Base-by-base conservation (phyloP, 163 green algal genomes). In the Chloroidium sp. region DNA sequence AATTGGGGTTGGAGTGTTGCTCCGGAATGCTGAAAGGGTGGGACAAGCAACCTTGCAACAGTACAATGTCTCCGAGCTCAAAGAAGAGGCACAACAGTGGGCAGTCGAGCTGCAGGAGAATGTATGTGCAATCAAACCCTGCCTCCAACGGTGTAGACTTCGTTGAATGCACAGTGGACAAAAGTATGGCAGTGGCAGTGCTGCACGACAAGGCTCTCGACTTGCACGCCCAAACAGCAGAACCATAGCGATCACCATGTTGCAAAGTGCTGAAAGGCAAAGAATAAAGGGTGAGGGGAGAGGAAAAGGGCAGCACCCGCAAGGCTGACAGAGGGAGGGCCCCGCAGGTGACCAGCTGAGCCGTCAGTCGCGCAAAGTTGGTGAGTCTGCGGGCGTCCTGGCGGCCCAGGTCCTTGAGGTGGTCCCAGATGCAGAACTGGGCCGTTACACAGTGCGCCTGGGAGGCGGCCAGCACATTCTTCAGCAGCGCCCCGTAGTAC, bases 401-500 rank as follows among this genome's bases (percentile, higher is more conserved):
- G 8, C 13, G 68, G 3, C 75, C 60, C 59, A 91, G 64, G 78
- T 90, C 83, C 76, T 93, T 93, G 81, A 94, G 84, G 69, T 93
- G 90, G 85, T 97, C 93, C 91, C 90, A 95, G 61, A 97, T 69
- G 84, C 87, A 93, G 85, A 90, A 97, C 85, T 91, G 89, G 74
- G 93, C 78, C 3, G 92, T 95, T 8, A 92, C 85, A 12, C 80
- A 82, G 82, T 94, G 89, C 0, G 82, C 72, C 84, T 93, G 92
- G 78, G 69, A 80, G 4, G 80, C 77, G 3, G 76, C 61, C 2
- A 80, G 81, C 62, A 97, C 84, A 58, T 83, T 76, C 6, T 79
- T 68, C 69, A 92, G 86, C 76, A 97, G 80, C 60, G 88, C 82
- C 4, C 85, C 85, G 83, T 99, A 99, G 89, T 97, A 99, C 1